Evolutionary conservation across 164 flowering plant species (phyloP).

Genomic region (Kalanchoe fedtschenkoi): DNA sequence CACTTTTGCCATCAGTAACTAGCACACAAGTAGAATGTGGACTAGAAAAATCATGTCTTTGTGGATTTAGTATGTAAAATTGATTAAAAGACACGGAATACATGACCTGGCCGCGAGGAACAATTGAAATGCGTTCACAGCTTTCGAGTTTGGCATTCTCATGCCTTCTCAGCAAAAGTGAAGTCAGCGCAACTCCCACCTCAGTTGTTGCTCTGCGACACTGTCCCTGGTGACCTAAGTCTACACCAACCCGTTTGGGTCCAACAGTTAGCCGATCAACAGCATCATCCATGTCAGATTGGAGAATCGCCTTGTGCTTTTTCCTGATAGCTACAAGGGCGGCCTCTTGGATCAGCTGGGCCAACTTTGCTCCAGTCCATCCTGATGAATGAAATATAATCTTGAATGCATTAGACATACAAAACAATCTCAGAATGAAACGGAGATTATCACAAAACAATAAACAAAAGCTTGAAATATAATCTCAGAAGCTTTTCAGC

Average conservation of each 20-base stretch:
- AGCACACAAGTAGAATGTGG: too few species aligned
- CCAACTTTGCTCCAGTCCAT: slow-evolving; percentile 93
- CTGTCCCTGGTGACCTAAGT: slow-evolving; percentile 83
- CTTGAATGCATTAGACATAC: too few species aligned
- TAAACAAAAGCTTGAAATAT: neutral
- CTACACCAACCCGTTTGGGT: slow-evolving; percentile 70
- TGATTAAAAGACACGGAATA: slow-evolving; percentile 6
- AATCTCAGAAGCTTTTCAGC: neutral
- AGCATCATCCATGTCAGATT: slow-evolving; percentile 83
- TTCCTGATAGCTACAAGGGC: slow-evolving; percentile 92
- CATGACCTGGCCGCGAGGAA: slow-evolving; percentile 81
- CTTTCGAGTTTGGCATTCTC: slow-evolving; percentile 75
- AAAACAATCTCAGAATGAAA: too few species aligned
- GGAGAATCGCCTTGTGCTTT: slow-evolving; percentile 61
- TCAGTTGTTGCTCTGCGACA: slow-evolving; percentile 87
- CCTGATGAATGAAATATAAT: slow-evolving; percentile 43
- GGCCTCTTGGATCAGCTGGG: slow-evolving; percentile 91
- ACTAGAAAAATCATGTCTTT: neutral
- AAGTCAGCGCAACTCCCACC: slow-evolving; percentile 78
- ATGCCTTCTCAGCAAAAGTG: slow-evolving; percentile 65
- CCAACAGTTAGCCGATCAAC: slow-evolving; percentile 93
- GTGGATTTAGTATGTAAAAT: neutral
- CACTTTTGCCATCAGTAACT: too few species aligned
- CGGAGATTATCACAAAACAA: neutral
- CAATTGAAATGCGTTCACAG: slow-evolving; percentile 79